Evolutionary conservation across 176 grass and related monocot species (phyloP), one percentile per base, ranked within the genome.

Genomic region (Aegilops bicornis): DNA sequence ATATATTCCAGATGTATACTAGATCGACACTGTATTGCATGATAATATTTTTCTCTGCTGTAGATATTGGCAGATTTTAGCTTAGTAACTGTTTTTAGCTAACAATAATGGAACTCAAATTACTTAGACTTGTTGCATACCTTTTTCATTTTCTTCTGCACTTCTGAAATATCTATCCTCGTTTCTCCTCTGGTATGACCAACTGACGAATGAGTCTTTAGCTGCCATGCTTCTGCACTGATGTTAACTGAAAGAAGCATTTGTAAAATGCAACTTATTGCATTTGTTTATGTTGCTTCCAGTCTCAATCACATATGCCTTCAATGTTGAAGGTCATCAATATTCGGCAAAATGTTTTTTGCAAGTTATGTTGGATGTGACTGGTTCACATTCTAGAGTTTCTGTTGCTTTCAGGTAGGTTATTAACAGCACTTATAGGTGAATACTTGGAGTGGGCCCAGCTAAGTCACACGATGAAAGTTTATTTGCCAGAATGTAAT

Each of bases 381-480:
- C n/a, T 80, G 24, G 12, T 73, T 89, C 76, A 77, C 80, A 56
- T 81, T 15, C 24, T 67, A 24, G 22, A 75, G 11, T 54, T 68
- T 83, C 3, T 84, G n/a, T 76, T 86, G 25, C 71, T 89, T 91
- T 81, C 90, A 98, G 97, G 90, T 80, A 96, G 93, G 64, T 88
- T 98, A 87, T 78, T 98, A 48, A 96, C 92, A 42, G 94, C 94
- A 73, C 85, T 98, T 86, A 85, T 95, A 79, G 88, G 90, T 31
- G 94, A 94, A 88, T 96, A 96, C 85, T 90, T 98, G 90, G 93
- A 98, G 81, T 98, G 94, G 97, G 93, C 94, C 2, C 92, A 99
- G 78, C 87, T 98, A 89, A 88, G 89, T 77, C 93, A 98, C 78
- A 94, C 92, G 4, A 87, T 90, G 69, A 98, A 98, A 94, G 97